Conservation (phyloP, 129 eudicot species). For the Kitagawia praeruptora region DNA sequence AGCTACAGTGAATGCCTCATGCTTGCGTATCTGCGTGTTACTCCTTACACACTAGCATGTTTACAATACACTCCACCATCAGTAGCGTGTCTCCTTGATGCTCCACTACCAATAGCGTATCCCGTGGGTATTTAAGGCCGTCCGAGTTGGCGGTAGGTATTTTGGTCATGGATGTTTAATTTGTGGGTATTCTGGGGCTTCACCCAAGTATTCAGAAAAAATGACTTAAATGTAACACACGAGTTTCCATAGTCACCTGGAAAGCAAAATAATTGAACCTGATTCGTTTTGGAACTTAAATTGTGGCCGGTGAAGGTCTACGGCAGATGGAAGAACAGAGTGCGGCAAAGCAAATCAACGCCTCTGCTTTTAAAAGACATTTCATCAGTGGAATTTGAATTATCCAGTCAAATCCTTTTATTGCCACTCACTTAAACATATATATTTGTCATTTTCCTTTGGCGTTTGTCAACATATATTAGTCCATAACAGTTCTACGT, state of each 20-base stretch:
- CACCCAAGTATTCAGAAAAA: no score
- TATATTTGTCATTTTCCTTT: not conserved
- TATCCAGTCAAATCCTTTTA: not conserved
- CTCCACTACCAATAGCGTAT: no score
- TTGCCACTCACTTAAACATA: not conserved
- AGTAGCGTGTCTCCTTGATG: no score
- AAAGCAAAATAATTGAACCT: not conserved
- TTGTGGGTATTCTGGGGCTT: no score
- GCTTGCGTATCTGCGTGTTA: no score
- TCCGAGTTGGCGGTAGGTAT: no score
- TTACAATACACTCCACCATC: no score
- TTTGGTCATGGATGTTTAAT: no score
- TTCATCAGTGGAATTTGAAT: not conserved
- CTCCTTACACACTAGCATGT: no score
- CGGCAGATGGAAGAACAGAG: not conserved
- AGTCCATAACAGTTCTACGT: not conserved
- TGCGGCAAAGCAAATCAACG: not conserved
- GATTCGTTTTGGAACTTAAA: not conserved
- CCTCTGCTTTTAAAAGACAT: not conserved
- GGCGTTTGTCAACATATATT: not conserved
- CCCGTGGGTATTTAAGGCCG: no score
- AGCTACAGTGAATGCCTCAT: no score
- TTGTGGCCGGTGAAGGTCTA: not conserved
- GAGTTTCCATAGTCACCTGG: not conserved
- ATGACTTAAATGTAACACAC: no score